Evolutionary conservation across 352 stramenopile genomes (phyloP), one percentile per base, ranked within the genome.

Genomic region (Plasmopara muralis): DNA sequence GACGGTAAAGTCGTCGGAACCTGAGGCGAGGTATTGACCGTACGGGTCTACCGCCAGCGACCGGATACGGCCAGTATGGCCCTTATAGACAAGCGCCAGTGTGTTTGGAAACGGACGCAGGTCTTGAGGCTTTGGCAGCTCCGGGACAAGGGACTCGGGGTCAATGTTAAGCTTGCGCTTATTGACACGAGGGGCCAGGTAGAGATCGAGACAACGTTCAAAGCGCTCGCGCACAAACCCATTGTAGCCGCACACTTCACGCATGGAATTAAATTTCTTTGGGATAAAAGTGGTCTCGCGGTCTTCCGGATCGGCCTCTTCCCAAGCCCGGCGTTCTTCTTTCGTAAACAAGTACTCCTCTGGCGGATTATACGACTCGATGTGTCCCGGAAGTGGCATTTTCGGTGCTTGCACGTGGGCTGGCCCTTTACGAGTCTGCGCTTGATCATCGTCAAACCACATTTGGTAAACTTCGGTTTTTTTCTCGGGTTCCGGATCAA

Each of bases 201-300:
- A 99, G 34, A 99, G 76, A 82, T 99, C 97, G 15, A 99, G 74
- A 68, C 97, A 99, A 9, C 97, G 85, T 67, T 99, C 97, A 68
- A 99, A 99, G n/a, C 96, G 83, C 74, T 99, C 97, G 57, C 94
- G 93, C 28, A 99, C 91, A 42, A 98, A 96, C 64, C 97, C 89
- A 20, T 85, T 68, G 74, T 99, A 99, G 15, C 87, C 95, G 40
- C 92, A 93, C 31, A 99, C 95, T 31, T 96, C 89, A 30, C 96
- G 87, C 42, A 99, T 74, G 33, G 95, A 98, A 38, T 95, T 88
- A 74, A 97, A 98, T 64, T 98, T 98, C 54, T 94, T 90, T 9
- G 97, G 97, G 43, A 99, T 89, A 44, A 98, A 98, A 58, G 98
- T 98, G 48, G 96, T 89, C 44, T 97, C 92, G 53, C 97, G 89